Conservation (phyloP, 805 yeast species). For the Henningerozyma blattae region DNA sequence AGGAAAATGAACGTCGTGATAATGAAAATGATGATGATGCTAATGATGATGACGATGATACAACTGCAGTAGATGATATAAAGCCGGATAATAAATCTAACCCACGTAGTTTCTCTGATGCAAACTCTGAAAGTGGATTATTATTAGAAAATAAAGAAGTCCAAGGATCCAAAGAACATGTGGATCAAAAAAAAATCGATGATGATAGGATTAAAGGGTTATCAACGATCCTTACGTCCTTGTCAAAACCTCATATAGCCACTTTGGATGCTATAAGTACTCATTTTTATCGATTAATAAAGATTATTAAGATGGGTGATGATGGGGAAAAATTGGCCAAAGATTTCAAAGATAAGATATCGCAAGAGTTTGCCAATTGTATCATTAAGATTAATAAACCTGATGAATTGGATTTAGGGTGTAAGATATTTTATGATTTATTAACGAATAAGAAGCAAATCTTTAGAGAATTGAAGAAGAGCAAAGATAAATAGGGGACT, state of each 20-base stretch:
- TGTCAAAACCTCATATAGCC: constrained; percentile 62
- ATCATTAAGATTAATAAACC: constrained; percentile 35
- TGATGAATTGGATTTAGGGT: constrained; percentile 48
- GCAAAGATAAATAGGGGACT: constrained; percentile 1
- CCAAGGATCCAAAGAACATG: background rate
- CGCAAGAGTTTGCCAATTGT: constrained; percentile 56
- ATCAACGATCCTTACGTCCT: constrained; percentile 51
- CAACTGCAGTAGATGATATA: background rate
- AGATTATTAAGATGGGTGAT: constrained; percentile 35
- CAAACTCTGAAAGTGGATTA: background rate
- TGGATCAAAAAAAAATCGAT: constrained; percentile 9
- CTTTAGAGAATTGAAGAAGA: constrained; percentile 46
- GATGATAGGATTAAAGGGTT: constrained; percentile 44
- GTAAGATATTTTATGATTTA: constrained; percentile 48
- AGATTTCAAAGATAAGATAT: constrained; percentile 34
- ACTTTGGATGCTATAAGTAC: constrained; percentile 71
- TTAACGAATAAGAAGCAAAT: constrained; percentile 46
- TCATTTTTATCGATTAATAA: constrained; percentile 55
- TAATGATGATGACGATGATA: background rate
- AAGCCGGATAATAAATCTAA: background rate
- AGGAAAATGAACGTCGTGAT: background rate
- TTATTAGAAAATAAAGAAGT: constrained; percentile 12
- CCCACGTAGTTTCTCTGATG: background rate
- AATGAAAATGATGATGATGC: background rate
- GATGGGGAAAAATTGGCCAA: constrained; percentile 23